These are phyloP conservation scores for Pseudogymnoascus sp. DNA, from an alignment of 2,329 filamentous ascomycete species.

Conservation along the genomic window DNA sequence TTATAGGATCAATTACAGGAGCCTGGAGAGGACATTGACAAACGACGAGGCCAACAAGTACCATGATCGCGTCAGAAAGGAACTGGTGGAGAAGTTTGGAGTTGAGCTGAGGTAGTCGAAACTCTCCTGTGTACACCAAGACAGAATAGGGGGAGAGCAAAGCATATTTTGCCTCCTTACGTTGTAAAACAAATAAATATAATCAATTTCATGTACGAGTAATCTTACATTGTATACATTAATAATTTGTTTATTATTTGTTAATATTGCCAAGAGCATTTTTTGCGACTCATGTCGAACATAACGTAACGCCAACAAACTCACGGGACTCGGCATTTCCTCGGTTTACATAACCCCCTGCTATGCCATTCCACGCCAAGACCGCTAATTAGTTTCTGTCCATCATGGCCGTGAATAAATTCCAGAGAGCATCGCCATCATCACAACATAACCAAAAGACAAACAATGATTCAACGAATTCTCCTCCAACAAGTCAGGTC, in stretches of 20 bases:
- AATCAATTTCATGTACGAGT: not conserved
- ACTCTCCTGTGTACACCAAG: not conserved
- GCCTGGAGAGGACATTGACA: slow-evolving; percentile 80
- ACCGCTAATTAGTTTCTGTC: slow-evolving; percentile 5
- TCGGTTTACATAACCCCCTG: slow-evolving; percentile 7
- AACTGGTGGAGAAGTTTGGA: slow-evolving; percentile 61
- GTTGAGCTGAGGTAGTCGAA: slow-evolving; percentile 61
- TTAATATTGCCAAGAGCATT: not conserved
- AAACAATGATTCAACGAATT: slow-evolving; percentile 41
- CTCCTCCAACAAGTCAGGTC: slow-evolving; percentile 39
- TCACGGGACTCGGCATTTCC: not conserved
- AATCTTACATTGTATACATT: slow-evolving; percentile 2
- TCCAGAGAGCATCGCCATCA: not conserved
- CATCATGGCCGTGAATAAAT: slow-evolving; percentile 2
- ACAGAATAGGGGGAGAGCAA: not conserved
- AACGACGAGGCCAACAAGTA: slow-evolving; percentile 70
- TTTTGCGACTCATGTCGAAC: not conserved
- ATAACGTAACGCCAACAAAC: slow-evolving; percentile 4
- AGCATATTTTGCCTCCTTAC: not conserved
- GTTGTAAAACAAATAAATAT: slow-evolving; percentile 1
- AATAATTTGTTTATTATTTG: not conserved
- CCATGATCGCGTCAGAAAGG: slow-evolving; percentile 57
- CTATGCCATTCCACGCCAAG: slow-evolving; percentile 3
- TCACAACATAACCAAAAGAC: slow-evolving; percentile 12
- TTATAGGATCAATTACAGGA: slow-evolving; percentile 90